These are phyloP conservation scores for Plasmodium vivax DNA, from an alignment of 169 alveolate species.

Conservation along the genomic window DNA sequence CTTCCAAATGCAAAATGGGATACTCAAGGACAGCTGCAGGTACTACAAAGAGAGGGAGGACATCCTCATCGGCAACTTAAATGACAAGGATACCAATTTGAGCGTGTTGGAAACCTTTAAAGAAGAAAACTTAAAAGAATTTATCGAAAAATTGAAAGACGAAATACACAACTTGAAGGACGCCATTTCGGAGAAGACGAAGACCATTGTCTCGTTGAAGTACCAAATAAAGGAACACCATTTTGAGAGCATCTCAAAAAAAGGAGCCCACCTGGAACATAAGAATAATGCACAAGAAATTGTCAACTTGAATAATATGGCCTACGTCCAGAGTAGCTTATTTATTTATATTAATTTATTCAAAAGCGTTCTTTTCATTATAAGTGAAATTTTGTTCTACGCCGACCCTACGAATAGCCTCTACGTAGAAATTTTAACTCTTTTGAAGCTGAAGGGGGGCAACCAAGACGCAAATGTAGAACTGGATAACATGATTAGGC, in stretches of 20 bases:
- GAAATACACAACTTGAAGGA: slow-evolving; percentile 46
- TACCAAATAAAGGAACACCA: slow-evolving; percentile 65
- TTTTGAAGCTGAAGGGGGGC: slow-evolving; percentile 18
- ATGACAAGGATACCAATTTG: slow-evolving; percentile 28
- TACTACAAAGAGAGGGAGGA: slow-evolving; percentile 56
- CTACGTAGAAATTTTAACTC: slow-evolving; percentile 57
- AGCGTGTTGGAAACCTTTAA: slow-evolving; percentile 7
- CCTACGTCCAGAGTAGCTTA: slow-evolving; percentile 49
- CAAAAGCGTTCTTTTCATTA: slow-evolving; percentile 66
- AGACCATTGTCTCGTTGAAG: slow-evolving; percentile 36
- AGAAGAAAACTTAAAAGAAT: slow-evolving; percentile 48
- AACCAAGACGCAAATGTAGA: slow-evolving; percentile 26
- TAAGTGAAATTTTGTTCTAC: slow-evolving; percentile 63
- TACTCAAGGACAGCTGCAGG: slow-evolving; percentile 37
- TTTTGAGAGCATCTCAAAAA: slow-evolving; percentile 17
- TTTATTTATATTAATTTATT: slow-evolving; percentile 62
- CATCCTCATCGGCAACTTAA: slow-evolving; percentile 14
- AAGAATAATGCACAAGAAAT: slow-evolving; percentile 35
- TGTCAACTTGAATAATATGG: slow-evolving; percentile 43
- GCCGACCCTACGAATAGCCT: slow-evolving; percentile 56
- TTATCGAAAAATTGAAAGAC: slow-evolving; percentile 30
- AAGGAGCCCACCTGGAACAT: background rate
- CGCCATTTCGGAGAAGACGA: background rate
- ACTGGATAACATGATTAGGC: slow-evolving; percentile 19
- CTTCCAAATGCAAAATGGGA: slow-evolving; percentile 54